Evolutionary conservation across 2,329 filamentous ascomycete species (phyloP), one percentile per base, ranked within the genome.

Genomic region (Metarhizium robertsii): DNA sequence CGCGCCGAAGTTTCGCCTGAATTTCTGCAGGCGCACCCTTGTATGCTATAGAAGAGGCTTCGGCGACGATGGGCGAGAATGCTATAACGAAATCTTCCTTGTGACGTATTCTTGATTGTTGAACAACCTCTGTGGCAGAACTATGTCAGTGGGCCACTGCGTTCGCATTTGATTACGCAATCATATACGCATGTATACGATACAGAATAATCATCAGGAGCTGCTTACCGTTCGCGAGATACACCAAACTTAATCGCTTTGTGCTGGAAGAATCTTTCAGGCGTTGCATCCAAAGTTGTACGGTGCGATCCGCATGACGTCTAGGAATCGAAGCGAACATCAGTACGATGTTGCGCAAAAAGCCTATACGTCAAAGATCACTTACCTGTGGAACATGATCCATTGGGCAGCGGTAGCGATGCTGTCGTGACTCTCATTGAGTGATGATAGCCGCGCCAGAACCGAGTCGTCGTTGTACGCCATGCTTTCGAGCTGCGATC

Each of bases 361-460:
- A 48, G 8, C 10, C 7, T 46, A 2, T 7, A 48, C 20, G 45
- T 29, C 25, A 8, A 14, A 14, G 30, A 3, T 29, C 13, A 40
- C 55, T 51, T 84, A 95, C 91, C 91, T 87, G 74, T 99, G 92
- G 70, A 99, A 99, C 87, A 99, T 95, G 59, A 99, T 94, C 95
- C 95, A 99, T 84, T 97, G 92, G 56, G 94, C 91, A 59, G 95
- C 92, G 40, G 90, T 92, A 58, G 95, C 83, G 67, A 99, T 97
- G 73, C 91, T 95, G 69, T 99, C 94, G 70, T 99, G 92, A 11
- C 91, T 95, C 74, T 99, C 95, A 72, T 96, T 96, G 59, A 99
- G 82, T 46, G 91, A 90, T 36, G 92, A 95, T 54, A 99, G 86
- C 76, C 96, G 96, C 54, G 92, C 90, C 70, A 92, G 84, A 55